Base-by-base conservation (phyloP, 441 rosid genomes). In the Erodium chrysanthum region DNA sequence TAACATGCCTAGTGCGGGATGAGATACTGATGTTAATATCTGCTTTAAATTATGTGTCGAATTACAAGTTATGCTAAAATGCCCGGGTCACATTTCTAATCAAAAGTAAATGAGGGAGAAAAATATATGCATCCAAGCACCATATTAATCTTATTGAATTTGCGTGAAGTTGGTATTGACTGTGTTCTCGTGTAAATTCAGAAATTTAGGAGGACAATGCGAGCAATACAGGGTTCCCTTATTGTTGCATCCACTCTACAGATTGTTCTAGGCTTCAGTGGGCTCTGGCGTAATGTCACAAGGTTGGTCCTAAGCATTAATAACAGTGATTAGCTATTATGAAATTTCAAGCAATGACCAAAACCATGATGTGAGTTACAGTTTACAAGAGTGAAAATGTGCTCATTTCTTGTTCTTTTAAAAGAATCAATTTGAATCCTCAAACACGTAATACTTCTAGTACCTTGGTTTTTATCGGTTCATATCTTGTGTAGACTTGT, bases 221-320 rank as follows among this genome's bases (percentile, higher is more conserved):
- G 97, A 73, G 96, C 97, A 68, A 88, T 84, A 21, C 98, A 92
- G 79, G 98, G 98, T 54, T 77, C 98, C 3, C 83, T 92, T 48
- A 92, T 92, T 78, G 92, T 92, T 31, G 94, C 98, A 69, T 90
- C 98, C 37, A 86, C 91, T 52, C 96, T 93, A 71, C 97, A 93
- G 77, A 93, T 93, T 80, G 90, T 88, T 66, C 89, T 93, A 22
- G 98, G 98, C 46, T 93, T 90, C 83, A 93, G 98, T 77, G 97
- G 97, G 63, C 96, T 93, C 69, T 93, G 98, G 98, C 92, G 97
- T 29, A 92, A 92, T 56, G 94, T 92, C 56, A 40, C 88, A 25
- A 88, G 97, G 98, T 90, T 67, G 67, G 83, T 78, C 20, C 11
- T 21, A 7, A 40, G 42, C 42, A 29, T 20, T 61, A 12, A 65